phyloP scores from a whole-genome alignment of 441 rosid species.

The Populus hybrid region DNA sequence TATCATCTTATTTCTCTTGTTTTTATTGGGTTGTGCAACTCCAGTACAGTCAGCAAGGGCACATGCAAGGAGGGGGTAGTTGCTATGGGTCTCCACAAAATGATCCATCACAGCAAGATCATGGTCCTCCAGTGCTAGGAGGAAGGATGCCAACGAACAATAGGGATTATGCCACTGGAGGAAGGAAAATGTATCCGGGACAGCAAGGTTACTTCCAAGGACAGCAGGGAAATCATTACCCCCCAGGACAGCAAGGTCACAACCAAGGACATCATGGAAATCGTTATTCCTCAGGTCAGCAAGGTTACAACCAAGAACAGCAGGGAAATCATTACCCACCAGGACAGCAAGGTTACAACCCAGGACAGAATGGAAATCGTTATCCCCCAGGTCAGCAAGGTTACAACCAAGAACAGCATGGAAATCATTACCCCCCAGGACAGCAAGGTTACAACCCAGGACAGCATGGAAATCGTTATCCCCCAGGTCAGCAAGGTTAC shows the following conservation, averaged over 20 bases:
- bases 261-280: background rate
- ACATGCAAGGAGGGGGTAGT: constrained; percentile 1
- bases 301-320: no score
- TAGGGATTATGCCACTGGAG: constrained; percentile 27
- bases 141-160: constrained; percentile 30
- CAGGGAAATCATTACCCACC: no score
- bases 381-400: background rate
- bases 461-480: no score
- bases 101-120: constrained; percentile 9
- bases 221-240: constrained; percentile 13
- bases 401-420: background rate
- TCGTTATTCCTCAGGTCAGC: background rate
- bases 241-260: background rate
- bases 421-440: background rate
- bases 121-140: constrained; percentile 33
- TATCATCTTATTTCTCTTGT: no score
- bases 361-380: constrained; percentile 31
- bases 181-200: constrained; percentile 21
- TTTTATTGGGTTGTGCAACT: background rate
- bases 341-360: no score
- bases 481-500: no score
- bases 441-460: background rate
- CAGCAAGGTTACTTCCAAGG: constrained; percentile 10
- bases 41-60: constrained; percentile 5
- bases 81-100: no score